Conservation (phyloP, 2,329 filamentous ascomycete genomes). For the Hymenoscyphus occultus region DNA sequence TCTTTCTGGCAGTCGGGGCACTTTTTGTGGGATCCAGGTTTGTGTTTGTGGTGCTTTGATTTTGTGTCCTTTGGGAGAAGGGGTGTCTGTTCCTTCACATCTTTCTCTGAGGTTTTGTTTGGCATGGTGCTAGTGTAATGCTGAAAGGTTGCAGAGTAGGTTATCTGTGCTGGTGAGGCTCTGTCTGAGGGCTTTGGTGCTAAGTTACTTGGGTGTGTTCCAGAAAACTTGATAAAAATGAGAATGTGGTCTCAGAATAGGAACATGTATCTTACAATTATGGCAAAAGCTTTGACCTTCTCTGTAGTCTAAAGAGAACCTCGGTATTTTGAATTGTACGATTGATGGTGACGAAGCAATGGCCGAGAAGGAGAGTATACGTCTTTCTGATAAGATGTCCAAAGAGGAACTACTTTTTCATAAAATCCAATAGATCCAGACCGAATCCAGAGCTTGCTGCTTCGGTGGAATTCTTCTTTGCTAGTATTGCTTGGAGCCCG, state of each 20-base stretch:
- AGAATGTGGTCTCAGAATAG: not conserved
- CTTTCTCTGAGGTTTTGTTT: not conserved
- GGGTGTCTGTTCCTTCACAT: not conserved
- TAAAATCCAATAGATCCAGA: slow-evolving; percentile 41
- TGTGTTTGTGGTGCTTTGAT: not conserved
- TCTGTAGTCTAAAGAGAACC: not conserved
- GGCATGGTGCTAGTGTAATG: not conserved
- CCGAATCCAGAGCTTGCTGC: slow-evolving; percentile 29
- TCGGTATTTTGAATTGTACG: not conserved
- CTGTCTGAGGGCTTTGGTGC: not conserved
- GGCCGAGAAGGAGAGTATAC: not conserved
- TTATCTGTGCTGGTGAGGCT: not conserved
- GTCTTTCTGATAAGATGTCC: not conserved
- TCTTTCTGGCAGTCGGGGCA: not conserved
- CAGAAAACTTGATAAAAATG: not conserved
- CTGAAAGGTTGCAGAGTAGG: not conserved
- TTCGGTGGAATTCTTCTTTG: slow-evolving; percentile 29
- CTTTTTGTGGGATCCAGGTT: not conserved
- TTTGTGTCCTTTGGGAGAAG: not conserved
- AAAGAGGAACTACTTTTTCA: slow-evolving; percentile 34
- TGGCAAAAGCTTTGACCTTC: not conserved
- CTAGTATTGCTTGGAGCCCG: slow-evolving; percentile 61
- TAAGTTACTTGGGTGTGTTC: not conserved
- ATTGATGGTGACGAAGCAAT: not conserved
- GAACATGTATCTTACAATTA: not conserved